Base-by-base conservation (phyloP, 768 basidiomycete species). In the Coprinopsis strossmayeri region DNA sequence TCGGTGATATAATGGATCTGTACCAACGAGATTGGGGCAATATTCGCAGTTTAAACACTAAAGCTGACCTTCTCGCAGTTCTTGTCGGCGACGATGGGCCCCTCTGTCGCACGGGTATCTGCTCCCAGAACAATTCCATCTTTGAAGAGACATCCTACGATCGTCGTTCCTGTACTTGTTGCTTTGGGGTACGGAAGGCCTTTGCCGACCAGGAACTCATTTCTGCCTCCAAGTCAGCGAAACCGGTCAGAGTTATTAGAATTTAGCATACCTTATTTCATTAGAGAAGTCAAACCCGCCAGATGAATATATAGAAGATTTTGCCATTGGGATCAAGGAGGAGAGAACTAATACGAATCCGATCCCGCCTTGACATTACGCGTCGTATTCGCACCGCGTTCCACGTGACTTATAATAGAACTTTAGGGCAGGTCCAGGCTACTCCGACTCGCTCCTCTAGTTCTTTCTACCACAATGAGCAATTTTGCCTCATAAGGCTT, bases 1-100 rank as follows among this genome's bases (percentile, higher is more conserved):
- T 96, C 92, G 3, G 92, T 84, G 62, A 99, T 88, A 68, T 85
- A 98, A 67, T 99, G 96, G 59, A 99, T 99, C 95, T 98, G 20
- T 5, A 20, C 11, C 18, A 9, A 18, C 18, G 9, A 38, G 37
- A 9, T 7, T 20, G 15, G 32, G 32, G 20, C 26, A 32, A 3
- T 40, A 42, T 34, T 34, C 25, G 21, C 26, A 39, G 38, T 24
- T 26, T n/a, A 30, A 24, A 44, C 18, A 11, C 30, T 7, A 32
- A 15, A 40, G 54, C 46, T 40, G 48, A 94, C 95, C 87, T 99
- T 99, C 73, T 98, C 96, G 68, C 96, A 99, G 70, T 99, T 99
- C 80, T 99, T 98, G 73, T 98, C 95, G 0, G 91, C 91, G 23
- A 99, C 91, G 55, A 98, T 97, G 20, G 80, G 78, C 1, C 95